Base-by-base conservation (phyloP, 1,284 basidiomycete species). In the Cryptococcus sp. region DNA sequence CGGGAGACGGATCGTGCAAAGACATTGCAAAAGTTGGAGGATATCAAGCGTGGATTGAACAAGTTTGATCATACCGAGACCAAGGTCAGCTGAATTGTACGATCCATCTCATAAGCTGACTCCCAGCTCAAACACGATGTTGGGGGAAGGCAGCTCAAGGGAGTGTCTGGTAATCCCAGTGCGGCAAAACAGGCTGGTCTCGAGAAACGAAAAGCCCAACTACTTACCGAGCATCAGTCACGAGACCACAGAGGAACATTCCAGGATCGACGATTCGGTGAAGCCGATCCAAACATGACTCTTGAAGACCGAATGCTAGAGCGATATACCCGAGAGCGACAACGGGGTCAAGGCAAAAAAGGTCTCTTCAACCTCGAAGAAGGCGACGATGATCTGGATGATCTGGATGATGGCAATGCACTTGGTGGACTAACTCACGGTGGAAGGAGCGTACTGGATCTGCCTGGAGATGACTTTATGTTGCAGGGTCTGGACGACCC, bases 291-390 rank as follows among this genome's bases (percentile, higher is more conserved):
- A 1, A 82, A 83, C 10, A 84, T 98, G 81, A 86, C 87, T 10
- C 79, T 91, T 16, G 96, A 99, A 72, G 94, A 98, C 64, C 88
- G 91, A 60, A 98, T 98, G 86, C 81, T 98, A 24, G 92, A 97
- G 75, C 86, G 96, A 34, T 98, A 97, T 73, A 98, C 92, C 4
- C 82, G 83, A 55, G 94, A 98, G 73, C 79, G 88, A 55, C 74
- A 77, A 62, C 53, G 68, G n/a, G 70, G 72, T 0, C 78, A 83
- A 19, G 86, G 87, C 42, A 91, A 87, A 72, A 85, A 86, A 45
- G 80, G 79, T n/a, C 78, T 83, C 7, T 98, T 96, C 81, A 94
- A 94, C 69, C 79, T 98, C 32, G 76, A 78, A 52, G 75, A 92
- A 56, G 88, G 88, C 52, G 65, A 68, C 11, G 54, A 91, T 65